A percentile compares a stretch with the other conserved stretches of the same genome.
Evolutionary conservation across 176 grass and related monocot genomes (phyloP).

Genomic region (Musa itinerans): DNA sequence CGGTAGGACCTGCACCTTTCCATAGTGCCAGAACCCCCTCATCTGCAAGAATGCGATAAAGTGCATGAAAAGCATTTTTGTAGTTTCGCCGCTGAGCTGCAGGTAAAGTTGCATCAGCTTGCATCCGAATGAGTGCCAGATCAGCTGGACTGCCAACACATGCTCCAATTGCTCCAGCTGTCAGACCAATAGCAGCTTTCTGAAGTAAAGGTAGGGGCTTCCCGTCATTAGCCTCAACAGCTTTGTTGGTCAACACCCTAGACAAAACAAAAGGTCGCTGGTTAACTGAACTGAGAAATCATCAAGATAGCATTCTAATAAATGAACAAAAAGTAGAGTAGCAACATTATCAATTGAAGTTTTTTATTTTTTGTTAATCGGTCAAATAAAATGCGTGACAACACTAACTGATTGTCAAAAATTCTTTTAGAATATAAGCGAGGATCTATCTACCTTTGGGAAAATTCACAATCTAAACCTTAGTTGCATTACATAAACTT

Average conservation of each 20-base stretch:
- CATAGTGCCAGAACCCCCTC: slow-evolving; percentile 84
- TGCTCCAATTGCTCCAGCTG: slow-evolving; percentile 78
- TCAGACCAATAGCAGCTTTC: slow-evolving; percentile 58
- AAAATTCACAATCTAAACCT: too few species aligned
- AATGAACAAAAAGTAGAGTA: too few species aligned
- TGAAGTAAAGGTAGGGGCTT: slow-evolving; percentile 42
- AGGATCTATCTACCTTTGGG: too few species aligned
- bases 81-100: slow-evolving; percentile 61
- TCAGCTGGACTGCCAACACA: slow-evolving; percentile 72
- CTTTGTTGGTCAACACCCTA: slow-evolving; percentile 62
- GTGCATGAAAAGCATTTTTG: slow-evolving; percentile 79
- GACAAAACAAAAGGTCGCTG: not conserved
- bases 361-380: too few species aligned
- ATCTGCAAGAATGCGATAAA: slow-evolving; percentile 65
- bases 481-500: too few species aligned
- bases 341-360: too few species aligned
- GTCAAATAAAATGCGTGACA: too few species aligned
- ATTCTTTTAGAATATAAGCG: too few species aligned
- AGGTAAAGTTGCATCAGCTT: slow-evolving; percentile 68
- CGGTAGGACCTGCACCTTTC: slow-evolving; percentile 80
- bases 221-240: too few species aligned
- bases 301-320: not conserved
- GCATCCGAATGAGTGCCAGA: slow-evolving; percentile 80
- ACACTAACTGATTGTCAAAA: too few species aligned
- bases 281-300: not conserved